Base-by-base conservation (phyloP, 1,284 basidiomycete genomes). In the Hemileia vastatrix region DNA sequence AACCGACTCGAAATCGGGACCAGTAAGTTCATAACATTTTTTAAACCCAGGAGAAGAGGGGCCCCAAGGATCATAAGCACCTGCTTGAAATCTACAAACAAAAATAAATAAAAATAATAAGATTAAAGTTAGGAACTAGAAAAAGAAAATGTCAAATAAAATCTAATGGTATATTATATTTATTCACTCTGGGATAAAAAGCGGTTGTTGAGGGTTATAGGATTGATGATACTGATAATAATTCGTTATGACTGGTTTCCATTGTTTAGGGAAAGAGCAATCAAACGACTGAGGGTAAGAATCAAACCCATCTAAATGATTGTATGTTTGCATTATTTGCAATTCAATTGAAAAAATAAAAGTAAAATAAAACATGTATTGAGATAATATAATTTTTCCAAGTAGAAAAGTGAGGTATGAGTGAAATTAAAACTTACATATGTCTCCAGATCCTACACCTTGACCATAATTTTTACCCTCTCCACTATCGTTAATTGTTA, bases 241-340 rank as follows among this genome's bases (percentile, higher is more conserved):
- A 65, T 80, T 81, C 1, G 79, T 80, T 0, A 77, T 76, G 15
- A 86, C 81, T 1, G 80, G 79, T 2, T 74, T 79, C 86, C 86
- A 88, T 0, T 72, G 71, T 0, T 77, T 73, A 0, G 86, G 84
- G 66, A 83, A 78, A 1, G 84, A 84, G 75, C 86, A 88, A 71
- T 88, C 85, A 69, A 86, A 87, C 2, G 81, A 78, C 77, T 86
- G 83, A 11, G 84, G 85, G 69, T 87, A 87, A 0, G 82, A 80
- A 71, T 87, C 82, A 72, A 59, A 79, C 21, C 78, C 83, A 67
- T 83, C 83, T 43, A 83, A 76, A 65, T 84, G 80, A 1, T n/a
- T 44, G 24, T 21, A 2, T 6, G 11, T 27, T 51, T 3, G 1
- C 19, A 59, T 51, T 40, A 49, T 31, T 23, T n/a, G 21, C 6